Evolutionary conservation across 164 flowering plant genomes (phyloP).

Genomic region (Chimonanthus salicifolius): DNA sequence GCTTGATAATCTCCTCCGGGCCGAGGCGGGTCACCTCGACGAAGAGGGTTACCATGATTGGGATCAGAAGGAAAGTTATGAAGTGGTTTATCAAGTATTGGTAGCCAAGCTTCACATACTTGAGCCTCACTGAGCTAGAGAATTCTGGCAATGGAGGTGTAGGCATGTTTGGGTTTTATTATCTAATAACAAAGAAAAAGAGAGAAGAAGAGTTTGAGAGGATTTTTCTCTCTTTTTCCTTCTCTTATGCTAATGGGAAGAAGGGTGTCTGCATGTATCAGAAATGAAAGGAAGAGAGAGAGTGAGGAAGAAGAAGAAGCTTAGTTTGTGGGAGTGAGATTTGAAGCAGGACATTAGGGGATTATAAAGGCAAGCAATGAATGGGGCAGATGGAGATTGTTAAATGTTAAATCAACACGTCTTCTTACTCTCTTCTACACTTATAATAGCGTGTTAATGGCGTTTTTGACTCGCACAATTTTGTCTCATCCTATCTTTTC

Average conservation of each 20-base stretch:
- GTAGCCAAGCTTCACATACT: conserved; percentile 28
- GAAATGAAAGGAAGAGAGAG: background rate
- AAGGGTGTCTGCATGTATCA: background rate
- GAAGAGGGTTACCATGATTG: conserved; percentile 9
- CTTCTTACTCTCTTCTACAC: conserved; percentile 9
- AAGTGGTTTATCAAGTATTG: conserved; percentile 29
- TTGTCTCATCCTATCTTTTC: too few species aligned
- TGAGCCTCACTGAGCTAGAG: conserved; percentile 22
- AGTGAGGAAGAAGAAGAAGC: too few species aligned
- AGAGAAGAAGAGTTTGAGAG: background rate
- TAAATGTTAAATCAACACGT: conserved; percentile 9
- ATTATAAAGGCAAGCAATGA: background rate
- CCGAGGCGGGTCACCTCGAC: conserved; percentile 15
- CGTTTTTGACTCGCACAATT: too few species aligned
- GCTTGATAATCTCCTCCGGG: conserved; percentile 18
- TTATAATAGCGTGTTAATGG: too few species aligned
- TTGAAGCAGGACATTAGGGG: background rate
- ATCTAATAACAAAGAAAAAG: background rate
- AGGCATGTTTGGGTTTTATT: background rate
- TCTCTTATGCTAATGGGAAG: background rate
- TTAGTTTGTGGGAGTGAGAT: background rate
- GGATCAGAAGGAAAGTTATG: conserved; percentile 23
- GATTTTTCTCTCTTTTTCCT: background rate
- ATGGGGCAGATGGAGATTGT: conserved; percentile 11
- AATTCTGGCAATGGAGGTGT: background rate